Evolutionary conservation across 768 basidiomycete species (phyloP).

Genomic region (Boletus pseudopeckii): DNA sequence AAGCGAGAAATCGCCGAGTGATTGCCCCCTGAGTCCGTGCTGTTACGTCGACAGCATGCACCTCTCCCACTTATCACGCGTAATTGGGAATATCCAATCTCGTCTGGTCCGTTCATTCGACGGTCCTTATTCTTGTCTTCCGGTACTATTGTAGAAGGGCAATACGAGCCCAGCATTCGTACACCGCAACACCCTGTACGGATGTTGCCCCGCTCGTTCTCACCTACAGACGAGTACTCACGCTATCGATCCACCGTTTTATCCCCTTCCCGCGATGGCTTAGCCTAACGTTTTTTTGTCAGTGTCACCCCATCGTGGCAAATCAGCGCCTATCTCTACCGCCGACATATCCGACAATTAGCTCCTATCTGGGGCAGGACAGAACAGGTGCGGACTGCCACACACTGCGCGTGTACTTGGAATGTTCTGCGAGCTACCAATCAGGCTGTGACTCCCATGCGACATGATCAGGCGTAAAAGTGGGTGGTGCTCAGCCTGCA

Average conservation of each 20-base stretch:
- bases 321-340: conserved; percentile 23
- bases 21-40: conserved; percentile 16
- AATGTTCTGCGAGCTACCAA: conserved; percentile 16
- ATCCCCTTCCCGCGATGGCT: conserved; percentile 17
- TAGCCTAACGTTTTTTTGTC: conserved; percentile 15
- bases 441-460: conserved; percentile 22
- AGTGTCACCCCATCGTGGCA: conserved; percentile 4
- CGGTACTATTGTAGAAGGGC: conserved; percentile 6
- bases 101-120: conserved; percentile 16
- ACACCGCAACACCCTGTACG: conserved; percentile 1
- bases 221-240: conserved; percentile 8
- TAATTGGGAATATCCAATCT: conserved; percentile 18
- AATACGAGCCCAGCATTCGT: conserved; percentile 4
- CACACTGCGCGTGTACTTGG: conserved; percentile 17
- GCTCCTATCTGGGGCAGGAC: conserved; percentile 18
- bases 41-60: conserved; percentile 29
- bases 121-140: neutral
- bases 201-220: conserved; percentile 8
- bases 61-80: conserved; percentile 13
- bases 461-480: conserved; percentile 15
- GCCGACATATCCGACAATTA: conserved; percentile 12
- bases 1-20: conserved; percentile 15
- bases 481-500: conserved; percentile 19
- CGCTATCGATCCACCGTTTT: conserved; percentile 11
- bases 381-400: conserved; percentile 7